phyloP scores from a whole-genome alignment of 805 yeast genomes.

The Huiozyma sinensis region DNA sequence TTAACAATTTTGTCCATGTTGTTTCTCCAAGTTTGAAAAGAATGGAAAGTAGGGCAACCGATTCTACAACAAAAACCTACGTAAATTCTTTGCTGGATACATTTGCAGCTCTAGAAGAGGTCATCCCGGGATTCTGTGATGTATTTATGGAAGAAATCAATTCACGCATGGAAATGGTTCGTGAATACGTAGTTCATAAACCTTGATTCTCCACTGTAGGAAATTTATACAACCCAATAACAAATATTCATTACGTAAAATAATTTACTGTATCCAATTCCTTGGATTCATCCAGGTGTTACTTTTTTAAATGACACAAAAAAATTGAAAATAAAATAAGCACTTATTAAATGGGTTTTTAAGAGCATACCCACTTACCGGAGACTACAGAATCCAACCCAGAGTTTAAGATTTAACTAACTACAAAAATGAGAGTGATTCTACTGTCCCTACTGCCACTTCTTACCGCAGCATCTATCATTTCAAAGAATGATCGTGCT shows the following conservation, averaged over 20 bases:
- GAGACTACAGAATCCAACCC: too few relatives aligned
- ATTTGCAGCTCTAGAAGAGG: constrained; percentile 36
- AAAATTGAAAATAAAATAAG: neutral
- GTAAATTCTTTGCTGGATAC: constrained; percentile 35
- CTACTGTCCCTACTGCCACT: too few relatives aligned
- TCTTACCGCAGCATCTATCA: too few relatives aligned
- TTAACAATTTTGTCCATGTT: constrained; percentile 34
- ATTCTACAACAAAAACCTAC: constrained; percentile 35
- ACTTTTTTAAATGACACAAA: neutral
- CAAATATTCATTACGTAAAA: too few relatives aligned
- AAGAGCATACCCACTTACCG: too few relatives aligned
- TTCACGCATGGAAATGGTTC: constrained; percentile 27
- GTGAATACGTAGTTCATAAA: constrained; percentile 9
- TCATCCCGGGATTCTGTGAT: constrained; percentile 53
- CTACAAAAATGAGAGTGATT: too few relatives aligned
- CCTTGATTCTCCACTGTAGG: neutral
- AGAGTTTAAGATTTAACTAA: too few relatives aligned
- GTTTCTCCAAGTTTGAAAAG: constrained; percentile 36
- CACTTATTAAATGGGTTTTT: too few relatives aligned
- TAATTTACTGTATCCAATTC: too few relatives aligned
- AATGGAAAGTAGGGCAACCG: constrained; percentile 42
- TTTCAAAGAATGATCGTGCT: too few relatives aligned
- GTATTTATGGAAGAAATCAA: constrained; percentile 58
- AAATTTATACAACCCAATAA: too few relatives aligned
- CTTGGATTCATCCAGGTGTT: neutral